Evolutionary conservation across 805 yeast species (phyloP).

Genomic region (Teunomyces tritomae): DNA sequence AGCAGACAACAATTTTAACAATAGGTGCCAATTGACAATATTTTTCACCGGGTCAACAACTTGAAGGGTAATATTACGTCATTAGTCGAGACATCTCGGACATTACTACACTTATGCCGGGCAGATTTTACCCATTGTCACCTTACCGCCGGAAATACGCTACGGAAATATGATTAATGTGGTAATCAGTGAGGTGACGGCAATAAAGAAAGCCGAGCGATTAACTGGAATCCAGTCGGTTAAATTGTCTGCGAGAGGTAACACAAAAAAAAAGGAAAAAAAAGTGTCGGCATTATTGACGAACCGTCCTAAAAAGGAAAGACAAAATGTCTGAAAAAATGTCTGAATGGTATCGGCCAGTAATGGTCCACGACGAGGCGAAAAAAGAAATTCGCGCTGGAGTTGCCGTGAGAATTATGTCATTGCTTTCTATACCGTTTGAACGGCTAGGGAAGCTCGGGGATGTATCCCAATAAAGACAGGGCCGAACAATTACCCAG

Average conservation of each 20-base stretch:
- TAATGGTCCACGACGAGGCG: not conserved
- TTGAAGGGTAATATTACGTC: not conserved
- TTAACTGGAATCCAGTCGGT: not conserved
- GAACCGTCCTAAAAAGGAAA: not conserved
- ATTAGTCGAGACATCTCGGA: not conserved
- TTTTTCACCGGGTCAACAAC: not conserved
- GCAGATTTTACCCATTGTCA: not conserved
- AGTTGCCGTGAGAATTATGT: slow-evolving; percentile 1
- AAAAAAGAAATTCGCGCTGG: not conserved
- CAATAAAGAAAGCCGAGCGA: not conserved
- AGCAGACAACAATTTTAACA: too few species aligned
- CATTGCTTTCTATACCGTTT: not conserved
- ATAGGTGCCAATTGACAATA: too few species aligned
- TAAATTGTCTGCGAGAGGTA: not conserved
- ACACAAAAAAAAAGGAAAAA: not conserved
- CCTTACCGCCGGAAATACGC: not conserved
- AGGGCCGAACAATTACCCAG: not conserved
- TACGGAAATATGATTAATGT: not conserved
- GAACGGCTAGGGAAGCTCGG: slow-evolving; percentile 2
- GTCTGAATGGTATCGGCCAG: slow-evolving; percentile 1
- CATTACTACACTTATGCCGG: not conserved
- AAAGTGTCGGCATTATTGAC: not conserved
- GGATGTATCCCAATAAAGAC: not conserved
- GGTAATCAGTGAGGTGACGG: slow-evolving; percentile 1
- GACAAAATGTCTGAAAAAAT: not conserved